phyloP scores from a whole-genome alignment of 2,329 filamentous ascomycete genomes.

The Phialophora chinensis region DNA sequence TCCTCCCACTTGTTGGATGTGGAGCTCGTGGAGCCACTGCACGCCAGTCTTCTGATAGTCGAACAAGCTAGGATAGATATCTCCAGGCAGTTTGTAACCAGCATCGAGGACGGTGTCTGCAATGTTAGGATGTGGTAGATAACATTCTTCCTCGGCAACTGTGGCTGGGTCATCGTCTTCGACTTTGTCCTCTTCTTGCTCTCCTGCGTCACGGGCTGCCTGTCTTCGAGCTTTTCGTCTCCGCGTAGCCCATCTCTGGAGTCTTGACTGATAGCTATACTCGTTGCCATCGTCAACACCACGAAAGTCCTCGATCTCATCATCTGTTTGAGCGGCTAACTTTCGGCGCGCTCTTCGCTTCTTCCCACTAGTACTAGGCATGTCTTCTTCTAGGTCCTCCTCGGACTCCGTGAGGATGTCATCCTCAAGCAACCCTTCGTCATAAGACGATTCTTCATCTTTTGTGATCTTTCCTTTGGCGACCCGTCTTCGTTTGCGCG shows the following conservation, averaged over 20 bases:
- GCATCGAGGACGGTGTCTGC: slow-evolving; percentile 77
- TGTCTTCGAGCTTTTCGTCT: slow-evolving; percentile 64
- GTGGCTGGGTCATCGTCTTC: slow-evolving; percentile 43
- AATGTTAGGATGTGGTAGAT: slow-evolving; percentile 82
- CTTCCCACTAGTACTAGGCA: slow-evolving; percentile 36
- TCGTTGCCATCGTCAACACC: slow-evolving; percentile 90
- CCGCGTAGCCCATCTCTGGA: slow-evolving; percentile 75
- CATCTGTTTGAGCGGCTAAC: slow-evolving; percentile 46
- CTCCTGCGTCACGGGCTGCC: slow-evolving; percentile 42
- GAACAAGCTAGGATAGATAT: slow-evolving; percentile 90
- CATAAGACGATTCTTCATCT: slow-evolving; percentile 46
- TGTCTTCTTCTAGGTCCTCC: slow-evolving; percentile 42
- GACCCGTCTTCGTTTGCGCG: slow-evolving; percentile 48
- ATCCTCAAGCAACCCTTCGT: slow-evolving; percentile 35
- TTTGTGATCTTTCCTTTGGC: slow-evolving; percentile 40
- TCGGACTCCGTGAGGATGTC: slow-evolving; percentile 39
- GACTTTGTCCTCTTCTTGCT: slow-evolving; percentile 49
- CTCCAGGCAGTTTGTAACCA: slow-evolving; percentile 81
- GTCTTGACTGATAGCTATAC: slow-evolving; percentile 73
- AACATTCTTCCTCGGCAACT: slow-evolving; percentile 68
- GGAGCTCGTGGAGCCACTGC: slow-evolving; percentile 93
- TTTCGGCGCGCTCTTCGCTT: slow-evolving; percentile 37
- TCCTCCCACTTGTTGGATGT: slow-evolving; percentile 85
- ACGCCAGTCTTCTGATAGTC: slow-evolving; percentile 98
- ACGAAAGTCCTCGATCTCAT: slow-evolving; percentile 60